Evolutionary conservation across 495 filamentous ascomycete genomes (phyloP).

Genomic region (Penicillium salamii): DNA sequence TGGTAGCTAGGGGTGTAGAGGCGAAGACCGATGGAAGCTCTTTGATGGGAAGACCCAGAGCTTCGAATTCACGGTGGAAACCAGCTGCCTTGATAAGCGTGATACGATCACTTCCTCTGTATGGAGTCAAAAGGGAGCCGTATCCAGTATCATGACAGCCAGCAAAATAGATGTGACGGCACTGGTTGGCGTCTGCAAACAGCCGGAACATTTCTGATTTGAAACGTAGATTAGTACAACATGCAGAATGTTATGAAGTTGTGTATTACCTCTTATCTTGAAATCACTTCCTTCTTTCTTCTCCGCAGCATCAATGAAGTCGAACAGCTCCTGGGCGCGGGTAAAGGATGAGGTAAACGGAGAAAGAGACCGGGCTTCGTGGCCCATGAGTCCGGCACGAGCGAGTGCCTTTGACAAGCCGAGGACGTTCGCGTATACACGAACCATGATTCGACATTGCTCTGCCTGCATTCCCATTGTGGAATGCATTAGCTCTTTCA

Average conservation of each 20-base stretch:
- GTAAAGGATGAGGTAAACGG: constrained; percentile 59
- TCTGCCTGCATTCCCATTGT: constrained; percentile 48
- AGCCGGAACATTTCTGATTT: constrained; percentile 50
- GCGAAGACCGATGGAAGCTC: constrained; percentile 47
- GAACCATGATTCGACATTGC: constrained; percentile 57
- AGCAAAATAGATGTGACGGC: constrained; percentile 65
- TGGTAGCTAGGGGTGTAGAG: constrained; percentile 25
- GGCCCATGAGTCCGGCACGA: constrained; percentile 44
- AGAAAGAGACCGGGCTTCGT: constrained; percentile 51
- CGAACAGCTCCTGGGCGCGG: constrained; percentile 55
- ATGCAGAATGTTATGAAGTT: neutral
- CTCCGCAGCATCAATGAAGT: constrained; percentile 61
- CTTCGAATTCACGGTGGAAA: constrained; percentile 37
- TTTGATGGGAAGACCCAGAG: constrained; percentile 35
- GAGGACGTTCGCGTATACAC: constrained; percentile 57
- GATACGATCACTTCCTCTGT: constrained; percentile 44
- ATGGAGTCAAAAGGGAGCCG: constrained; percentile 52
- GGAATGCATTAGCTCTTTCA: constrained; percentile 44
- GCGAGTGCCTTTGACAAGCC: constrained; percentile 50
- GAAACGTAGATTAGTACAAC: neutral
- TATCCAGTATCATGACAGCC: constrained; percentile 63
- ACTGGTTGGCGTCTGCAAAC: constrained; percentile 58
- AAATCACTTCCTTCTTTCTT: constrained; percentile 59
- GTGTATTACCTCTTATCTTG: constrained; percentile 53
- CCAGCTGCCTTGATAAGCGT: constrained; percentile 49